phyloP scores from a whole-genome alignment of 192 early-diverging fungal genomes.

The Linnemannia schmuckeri region DNA sequence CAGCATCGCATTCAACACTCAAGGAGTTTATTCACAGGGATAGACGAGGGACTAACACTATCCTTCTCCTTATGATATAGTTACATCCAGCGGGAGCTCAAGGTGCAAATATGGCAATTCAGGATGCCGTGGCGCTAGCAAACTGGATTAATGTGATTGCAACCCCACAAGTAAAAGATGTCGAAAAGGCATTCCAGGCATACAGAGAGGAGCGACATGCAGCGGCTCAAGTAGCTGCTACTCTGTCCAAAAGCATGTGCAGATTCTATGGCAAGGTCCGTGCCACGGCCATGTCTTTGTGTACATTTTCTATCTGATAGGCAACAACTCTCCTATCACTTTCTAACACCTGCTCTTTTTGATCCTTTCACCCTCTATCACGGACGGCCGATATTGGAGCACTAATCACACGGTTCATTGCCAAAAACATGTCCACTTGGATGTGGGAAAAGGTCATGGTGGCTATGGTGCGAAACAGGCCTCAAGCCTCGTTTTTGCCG shows the following conservation, averaged over 20 bases:
- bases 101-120: background rate
- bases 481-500: slow-evolving; percentile 14
- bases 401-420: background rate
- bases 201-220: background rate
- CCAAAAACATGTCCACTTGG: slow-evolving; percentile 11
- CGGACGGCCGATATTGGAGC: background rate
- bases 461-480: background rate
- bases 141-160: slow-evolving; percentile 10
- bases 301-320: background rate
- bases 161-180: background rate
- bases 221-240: background rate
- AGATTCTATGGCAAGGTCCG: slow-evolving; percentile 3
- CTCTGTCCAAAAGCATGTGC: background rate
- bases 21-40: background rate
- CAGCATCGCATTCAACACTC: background rate
- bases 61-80: background rate
- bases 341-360: background rate
- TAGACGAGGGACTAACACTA: background rate
- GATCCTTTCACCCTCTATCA: background rate
- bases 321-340: no score
- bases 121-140: slow-evolving; percentile 5
- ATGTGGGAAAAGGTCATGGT: background rate
- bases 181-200: background rate
- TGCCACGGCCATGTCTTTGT: background rate
- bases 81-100: background rate